These are phyloP conservation scores for Fusarium sp. DNA, from an alignment of 2,329 filamentous ascomycete genomes.

Conservation along the genomic window DNA sequence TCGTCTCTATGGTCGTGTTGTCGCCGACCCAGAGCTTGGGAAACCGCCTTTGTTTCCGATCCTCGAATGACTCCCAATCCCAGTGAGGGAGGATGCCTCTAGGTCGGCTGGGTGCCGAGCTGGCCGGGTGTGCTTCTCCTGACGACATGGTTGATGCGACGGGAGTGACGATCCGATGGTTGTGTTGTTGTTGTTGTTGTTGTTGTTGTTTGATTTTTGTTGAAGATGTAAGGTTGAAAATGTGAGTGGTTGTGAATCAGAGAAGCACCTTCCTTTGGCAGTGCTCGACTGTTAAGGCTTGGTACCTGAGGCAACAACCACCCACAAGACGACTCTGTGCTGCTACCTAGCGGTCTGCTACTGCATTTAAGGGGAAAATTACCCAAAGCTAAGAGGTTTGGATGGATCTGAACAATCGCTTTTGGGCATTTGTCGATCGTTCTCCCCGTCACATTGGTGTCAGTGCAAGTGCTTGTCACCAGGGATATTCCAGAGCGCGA, in stretches of 20 bases:
- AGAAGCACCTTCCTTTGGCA: background rate
- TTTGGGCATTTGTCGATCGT: background rate
- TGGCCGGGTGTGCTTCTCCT: background rate
- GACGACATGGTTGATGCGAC: background rate
- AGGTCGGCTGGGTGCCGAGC: background rate
- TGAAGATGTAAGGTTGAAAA: background rate
- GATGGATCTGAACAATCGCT: background rate
- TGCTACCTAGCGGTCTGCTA: background rate
- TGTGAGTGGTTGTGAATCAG: background rate
- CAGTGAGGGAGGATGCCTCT: background rate
- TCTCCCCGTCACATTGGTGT: background rate
- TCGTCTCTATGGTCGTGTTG: background rate
- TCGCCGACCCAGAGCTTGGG: background rate
- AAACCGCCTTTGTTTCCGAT: background rate
- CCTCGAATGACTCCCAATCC: background rate
- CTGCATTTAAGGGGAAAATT: background rate
- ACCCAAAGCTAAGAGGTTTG: background rate
- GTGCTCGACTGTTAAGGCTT: background rate
- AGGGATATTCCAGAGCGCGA: background rate
- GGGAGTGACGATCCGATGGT: background rate
- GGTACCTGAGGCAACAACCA: background rate
- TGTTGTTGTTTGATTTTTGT: background rate
- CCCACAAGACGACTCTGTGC: background rate
- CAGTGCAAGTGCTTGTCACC: background rate
- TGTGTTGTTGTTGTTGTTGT: background rate